Percentiles rank a stretch among this genome's conserved stretches.
These are phyloP conservation scores for Candida sphagnicola DNA, from an alignment of 805 yeast species.

Conservation along the genomic window DNA sequence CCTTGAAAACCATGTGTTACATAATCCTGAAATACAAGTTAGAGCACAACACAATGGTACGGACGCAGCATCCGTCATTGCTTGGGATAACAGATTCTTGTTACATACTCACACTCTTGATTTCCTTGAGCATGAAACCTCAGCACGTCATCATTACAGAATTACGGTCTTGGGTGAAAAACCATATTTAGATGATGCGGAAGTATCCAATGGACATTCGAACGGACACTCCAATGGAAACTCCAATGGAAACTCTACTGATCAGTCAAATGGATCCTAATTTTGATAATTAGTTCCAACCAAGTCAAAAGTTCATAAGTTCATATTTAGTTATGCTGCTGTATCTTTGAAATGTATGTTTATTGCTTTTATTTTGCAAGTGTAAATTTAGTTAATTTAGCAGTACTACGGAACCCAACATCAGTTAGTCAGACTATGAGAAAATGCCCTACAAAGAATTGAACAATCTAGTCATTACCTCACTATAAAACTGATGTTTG, in stretches of 20 bases:
- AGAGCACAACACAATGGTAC: constrained; percentile 22
- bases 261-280: too few species aligned
- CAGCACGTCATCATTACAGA: constrained; percentile 22
- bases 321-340: too few species aligned
- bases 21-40: constrained; percentile 22
- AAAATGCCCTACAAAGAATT: too few species aligned
- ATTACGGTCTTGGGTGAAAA: constrained; percentile 23
- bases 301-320: too few species aligned
- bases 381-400: too few species aligned
- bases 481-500: too few species aligned
- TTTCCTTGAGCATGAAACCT: constrained; percentile 19
- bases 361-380: too few species aligned
- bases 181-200: constrained; percentile 14
- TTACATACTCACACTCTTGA: constrained; percentile 20
- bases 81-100: constrained; percentile 22
- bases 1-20: constrained; percentile 17
- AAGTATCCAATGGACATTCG: constrained; percentile 7
- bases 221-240: constrained; percentile 1
- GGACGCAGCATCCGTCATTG: constrained; percentile 19
- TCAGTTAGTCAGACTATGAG: too few species aligned
- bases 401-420: too few species aligned
- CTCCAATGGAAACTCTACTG: constrained; percentile 3
- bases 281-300: too few species aligned
- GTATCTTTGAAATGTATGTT: too few species aligned
- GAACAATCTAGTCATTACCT: too few species aligned